phyloP scores from a whole-genome alignment of 352 stramenopile species.

The Phytopythium helicoides region DNA sequence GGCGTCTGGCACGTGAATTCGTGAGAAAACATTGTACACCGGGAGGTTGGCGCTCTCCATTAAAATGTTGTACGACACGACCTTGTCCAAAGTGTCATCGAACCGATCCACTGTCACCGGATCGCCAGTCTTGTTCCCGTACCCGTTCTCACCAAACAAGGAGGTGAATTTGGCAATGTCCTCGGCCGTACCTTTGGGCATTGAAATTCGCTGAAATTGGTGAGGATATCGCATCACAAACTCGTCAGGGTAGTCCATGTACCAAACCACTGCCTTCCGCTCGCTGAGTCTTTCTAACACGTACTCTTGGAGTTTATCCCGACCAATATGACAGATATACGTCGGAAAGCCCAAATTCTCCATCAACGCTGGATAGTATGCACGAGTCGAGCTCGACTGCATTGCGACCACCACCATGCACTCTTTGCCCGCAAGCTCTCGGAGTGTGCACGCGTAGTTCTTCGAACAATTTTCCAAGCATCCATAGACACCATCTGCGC shows the following conservation, averaged over 20 bases:
- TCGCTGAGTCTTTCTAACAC: constrained; percentile 14
- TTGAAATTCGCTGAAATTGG: constrained; percentile 31
- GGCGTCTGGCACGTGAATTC: constrained; percentile 5
- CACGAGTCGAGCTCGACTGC: constrained; percentile 15
- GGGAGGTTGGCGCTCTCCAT: constrained; percentile 14
- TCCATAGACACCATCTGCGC: constrained; percentile 21
- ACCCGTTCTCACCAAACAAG: constrained; percentile 39
- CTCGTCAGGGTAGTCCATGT: constrained; percentile 45
- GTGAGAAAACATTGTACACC: constrained; percentile 20
- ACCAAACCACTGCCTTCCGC: constrained; percentile 27
- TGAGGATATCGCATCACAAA: constrained; percentile 26
- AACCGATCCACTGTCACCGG: constrained; percentile 26
- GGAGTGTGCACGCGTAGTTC: constrained; percentile 27
- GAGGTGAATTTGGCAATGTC: constrained; percentile 7
- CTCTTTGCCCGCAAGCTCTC: constrained; percentile 19
- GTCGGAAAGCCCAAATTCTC: constrained; percentile 32
- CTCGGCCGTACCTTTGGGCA: constrained; percentile 20
- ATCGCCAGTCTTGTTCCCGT: constrained; percentile 30
- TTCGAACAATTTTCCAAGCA: constrained; percentile 37
- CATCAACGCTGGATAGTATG: constrained; percentile 27
- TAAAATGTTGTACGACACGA: constrained; percentile 12
- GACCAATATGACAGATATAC: constrained; percentile 42
- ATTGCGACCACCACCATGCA: constrained; percentile 35
- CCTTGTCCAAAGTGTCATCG: constrained; percentile 1
- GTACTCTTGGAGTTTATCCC: constrained; percentile 10